phyloP scores from a whole-genome alignment of 1,139 yeast species.

The Yamadazyma pseudoaaseri region DNA sequence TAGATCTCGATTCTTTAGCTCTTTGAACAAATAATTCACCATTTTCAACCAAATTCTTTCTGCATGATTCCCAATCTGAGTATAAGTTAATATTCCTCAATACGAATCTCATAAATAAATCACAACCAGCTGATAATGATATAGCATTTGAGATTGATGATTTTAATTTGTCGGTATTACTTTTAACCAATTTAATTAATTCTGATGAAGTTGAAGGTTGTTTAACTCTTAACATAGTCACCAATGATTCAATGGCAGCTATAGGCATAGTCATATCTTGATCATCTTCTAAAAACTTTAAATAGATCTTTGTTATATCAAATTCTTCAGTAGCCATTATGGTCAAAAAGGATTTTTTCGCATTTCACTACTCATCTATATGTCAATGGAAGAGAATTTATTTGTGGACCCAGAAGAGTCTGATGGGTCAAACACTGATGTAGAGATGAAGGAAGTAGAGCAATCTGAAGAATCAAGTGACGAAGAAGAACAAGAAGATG shows the following conservation, averaged over 20 bases:
- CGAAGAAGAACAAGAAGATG: conserved; percentile 44
- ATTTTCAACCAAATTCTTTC: conserved; percentile 83
- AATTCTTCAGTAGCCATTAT: conserved; percentile 27
- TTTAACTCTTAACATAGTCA: conserved; percentile 73
- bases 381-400: conserved; percentile 6
- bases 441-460: conserved; percentile 14
- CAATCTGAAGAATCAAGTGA: conserved; percentile 10
- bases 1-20: conserved; percentile 86
- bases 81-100: conserved; percentile 83
- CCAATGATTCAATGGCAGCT: conserved; percentile 95
- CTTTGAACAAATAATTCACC: conserved; percentile 90
- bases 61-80: conserved; percentile 96
- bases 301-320: conserved; percentile 79
- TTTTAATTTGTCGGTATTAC: conserved; percentile 73
- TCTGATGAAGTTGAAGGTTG: conserved; percentile 95
- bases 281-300: conserved; percentile 79
- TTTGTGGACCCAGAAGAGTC: conserved; percentile 12
- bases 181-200: conserved; percentile 74
- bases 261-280: conserved; percentile 98
- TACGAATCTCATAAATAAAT: conserved; percentile 90
- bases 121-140: conserved; percentile 96
- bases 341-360: conserved; percentile 1
- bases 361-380: conserved; percentile 4
- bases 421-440: conserved; percentile 3
- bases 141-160: conserved; percentile 84